A percentile compares a stretch with the other conserved stretches of the same genome.
phyloP scores from a whole-genome alignment of 306 rosid genomes.

The Gastrolobium villosum region DNA sequence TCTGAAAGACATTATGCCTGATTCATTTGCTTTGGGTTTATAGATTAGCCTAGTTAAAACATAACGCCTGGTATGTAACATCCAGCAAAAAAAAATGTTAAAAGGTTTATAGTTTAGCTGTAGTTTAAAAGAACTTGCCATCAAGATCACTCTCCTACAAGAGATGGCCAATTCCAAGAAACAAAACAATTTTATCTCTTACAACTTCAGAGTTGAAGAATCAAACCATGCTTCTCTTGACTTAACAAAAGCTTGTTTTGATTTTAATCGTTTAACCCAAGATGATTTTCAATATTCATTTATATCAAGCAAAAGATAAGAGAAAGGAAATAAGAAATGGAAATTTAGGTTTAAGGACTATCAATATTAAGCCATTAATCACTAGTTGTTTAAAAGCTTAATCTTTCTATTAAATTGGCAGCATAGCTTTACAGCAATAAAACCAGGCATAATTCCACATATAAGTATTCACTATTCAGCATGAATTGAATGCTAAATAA shows the following conservation, averaged over 20 bases:
- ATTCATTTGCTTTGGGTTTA: neutral
- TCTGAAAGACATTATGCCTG: slow-evolving; percentile 21
- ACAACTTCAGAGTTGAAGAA: slow-evolving; percentile 23
- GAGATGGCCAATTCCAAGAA: neutral
- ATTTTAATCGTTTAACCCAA: neutral
- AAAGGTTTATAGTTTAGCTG: neutral
- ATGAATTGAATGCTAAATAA: neutral
- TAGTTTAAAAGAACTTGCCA: neutral
- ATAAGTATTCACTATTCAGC: neutral
- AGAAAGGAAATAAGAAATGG: neutral
- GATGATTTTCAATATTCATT: neutral
- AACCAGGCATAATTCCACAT: slow-evolving; percentile 10
- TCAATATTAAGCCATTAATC: neutral
- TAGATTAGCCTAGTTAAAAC: neutral
- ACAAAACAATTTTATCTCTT: slow-evolving; percentile 5
- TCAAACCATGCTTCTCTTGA: slow-evolving; percentile 1
- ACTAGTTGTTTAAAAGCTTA: neutral
- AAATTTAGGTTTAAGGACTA: neutral
- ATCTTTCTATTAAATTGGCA: slow-evolving; percentile 4
- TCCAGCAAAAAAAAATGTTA: neutral
- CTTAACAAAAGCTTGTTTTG: neutral
- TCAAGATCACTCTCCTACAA: slow-evolving; percentile 27
- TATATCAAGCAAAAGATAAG: neutral
- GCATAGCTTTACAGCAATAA: slow-evolving; percentile 32
- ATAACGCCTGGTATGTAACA: neutral